phyloP scores from a whole-genome alignment of 257 asterid species.

The Rhazya stricta region DNA sequence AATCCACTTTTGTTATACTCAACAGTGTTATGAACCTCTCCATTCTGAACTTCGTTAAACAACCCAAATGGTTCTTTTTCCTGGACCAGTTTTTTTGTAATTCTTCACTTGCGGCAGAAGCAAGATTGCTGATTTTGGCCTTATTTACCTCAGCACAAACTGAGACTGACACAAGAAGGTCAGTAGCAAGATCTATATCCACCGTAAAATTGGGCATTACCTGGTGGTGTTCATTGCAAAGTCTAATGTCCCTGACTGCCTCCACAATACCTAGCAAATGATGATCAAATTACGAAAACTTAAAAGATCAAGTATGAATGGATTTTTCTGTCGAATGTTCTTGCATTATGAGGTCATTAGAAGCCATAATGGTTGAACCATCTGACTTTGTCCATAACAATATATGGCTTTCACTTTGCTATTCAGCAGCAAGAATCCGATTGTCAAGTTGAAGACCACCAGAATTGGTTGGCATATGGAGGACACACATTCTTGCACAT shows the following conservation, averaged over 20 bases:
- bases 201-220: conserved; percentile 7
- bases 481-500: too few relatives aligned
- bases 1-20: conserved; percentile 46
- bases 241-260: not conserved
- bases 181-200: conserved; percentile 32
- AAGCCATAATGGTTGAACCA: not conserved
- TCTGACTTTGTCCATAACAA: not conserved
- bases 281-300: not conserved
- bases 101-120: conserved; percentile 41
- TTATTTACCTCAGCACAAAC: conserved; percentile 30
- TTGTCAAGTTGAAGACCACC: not conserved
- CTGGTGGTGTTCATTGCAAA: not conserved
- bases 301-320: not conserved
- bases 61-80: conserved; percentile 45
- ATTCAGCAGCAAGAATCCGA: conserved; percentile 1
- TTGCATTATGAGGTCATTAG: not conserved
- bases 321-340: not conserved
- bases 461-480: not conserved
- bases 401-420: not conserved
- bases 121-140: conserved; percentile 33
- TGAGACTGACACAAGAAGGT: conserved; percentile 50
- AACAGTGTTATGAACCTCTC: conserved; percentile 32
- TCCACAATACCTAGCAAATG: not conserved
- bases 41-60: conserved; percentile 24
- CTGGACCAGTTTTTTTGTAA: conserved; percentile 30